phyloP scores from a whole-genome alignment of 225 moss, liverwort and hornwort genomes.

The Rhytidiadelphus loreus region DNA sequence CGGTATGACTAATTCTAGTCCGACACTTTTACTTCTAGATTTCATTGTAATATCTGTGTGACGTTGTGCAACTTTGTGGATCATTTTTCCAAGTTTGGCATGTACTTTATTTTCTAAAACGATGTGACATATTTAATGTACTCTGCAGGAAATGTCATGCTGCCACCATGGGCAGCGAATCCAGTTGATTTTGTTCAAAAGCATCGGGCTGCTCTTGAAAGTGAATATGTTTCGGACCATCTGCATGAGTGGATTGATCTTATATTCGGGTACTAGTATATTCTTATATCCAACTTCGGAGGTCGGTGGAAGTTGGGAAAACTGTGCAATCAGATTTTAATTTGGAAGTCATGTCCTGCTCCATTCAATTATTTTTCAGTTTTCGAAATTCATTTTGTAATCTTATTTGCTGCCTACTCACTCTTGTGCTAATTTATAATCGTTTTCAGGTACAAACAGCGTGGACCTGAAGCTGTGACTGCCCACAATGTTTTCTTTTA shows the following conservation, averaged over 20 bases:
- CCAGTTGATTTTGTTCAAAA: constrained; percentile 90
- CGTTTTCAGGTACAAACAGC: constrained; percentile 75
- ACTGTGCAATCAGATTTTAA: not conserved
- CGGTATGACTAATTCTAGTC: constrained; percentile 12
- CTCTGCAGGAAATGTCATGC: constrained; percentile 59
- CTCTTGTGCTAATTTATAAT: not conserved
- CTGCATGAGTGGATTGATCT: constrained; percentile 99
- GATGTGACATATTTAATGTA: not conserved
- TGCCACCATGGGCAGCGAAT: constrained; percentile 92
- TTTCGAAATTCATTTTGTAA: not conserved
- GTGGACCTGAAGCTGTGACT: constrained; percentile 81
- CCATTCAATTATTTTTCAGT: not conserved
- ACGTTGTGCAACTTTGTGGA: not conserved
- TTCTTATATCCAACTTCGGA: not conserved
- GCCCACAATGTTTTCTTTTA: constrained; percentile 93
- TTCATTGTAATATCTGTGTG: not conserved
- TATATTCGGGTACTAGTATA: constrained; percentile 64
- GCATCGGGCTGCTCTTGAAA: constrained; percentile 92
- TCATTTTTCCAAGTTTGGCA: not conserved
- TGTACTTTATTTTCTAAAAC: not conserved
- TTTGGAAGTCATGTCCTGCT: not conserved
- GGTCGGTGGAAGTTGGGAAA: not conserved
- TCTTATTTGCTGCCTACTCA: not conserved
- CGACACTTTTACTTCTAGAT: not conserved
- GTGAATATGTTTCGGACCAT: constrained; percentile 88